A percentile compares a stretch with the other conserved stretches of the same genome.
Evolutionary conservation across 1,284 basidiomycete species (phyloP).

Genomic region (Pyrrhoderma lamaoense): DNA sequence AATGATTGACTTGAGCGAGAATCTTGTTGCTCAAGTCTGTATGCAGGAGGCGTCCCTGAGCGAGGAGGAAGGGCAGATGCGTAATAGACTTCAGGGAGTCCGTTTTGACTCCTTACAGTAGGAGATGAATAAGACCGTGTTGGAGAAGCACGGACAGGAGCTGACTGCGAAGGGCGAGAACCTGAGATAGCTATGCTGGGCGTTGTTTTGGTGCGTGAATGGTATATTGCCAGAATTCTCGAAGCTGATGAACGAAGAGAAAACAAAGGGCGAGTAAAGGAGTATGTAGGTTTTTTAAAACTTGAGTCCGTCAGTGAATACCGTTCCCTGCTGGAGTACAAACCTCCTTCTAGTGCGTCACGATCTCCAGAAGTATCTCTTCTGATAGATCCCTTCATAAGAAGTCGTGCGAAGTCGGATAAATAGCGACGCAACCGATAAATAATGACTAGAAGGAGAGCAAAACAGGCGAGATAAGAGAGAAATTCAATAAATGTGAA

Average conservation of each 20-base stretch:
- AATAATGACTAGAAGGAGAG: conserved; percentile 34
- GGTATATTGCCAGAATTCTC: conserved; percentile 8
- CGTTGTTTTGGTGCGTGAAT: conserved; percentile 9
- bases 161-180: conserved; percentile 14
- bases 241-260: conserved; percentile 15
- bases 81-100: background rate
- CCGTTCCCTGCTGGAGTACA: conserved; percentile 15
- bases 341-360: conserved; percentile 58
- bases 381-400: conserved; percentile 32
- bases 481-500: conserved; percentile 60
- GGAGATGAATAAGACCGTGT: conserved; percentile 18
- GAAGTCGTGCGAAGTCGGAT: conserved; percentile 40
- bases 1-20: conserved; percentile 17
- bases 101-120: conserved; percentile 8
- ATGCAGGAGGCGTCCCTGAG: conserved; percentile 22
- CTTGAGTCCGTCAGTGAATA: conserved; percentile 5
- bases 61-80: conserved; percentile 15
- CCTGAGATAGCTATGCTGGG: conserved; percentile 7
- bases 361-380: conserved; percentile 34
- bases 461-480: conserved; percentile 40
- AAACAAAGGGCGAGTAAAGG: conserved; percentile 30
- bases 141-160: conserved; percentile 16
- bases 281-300: conserved; percentile 20
- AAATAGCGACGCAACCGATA: conserved; percentile 53
- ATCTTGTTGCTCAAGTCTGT: conserved; percentile 23